Percentiles rank a stretch among this genome's conserved stretches.
Evolutionary conservation across 805 yeast genomes (phyloP).

Genomic region (Komagataella mondaviorum): DNA sequence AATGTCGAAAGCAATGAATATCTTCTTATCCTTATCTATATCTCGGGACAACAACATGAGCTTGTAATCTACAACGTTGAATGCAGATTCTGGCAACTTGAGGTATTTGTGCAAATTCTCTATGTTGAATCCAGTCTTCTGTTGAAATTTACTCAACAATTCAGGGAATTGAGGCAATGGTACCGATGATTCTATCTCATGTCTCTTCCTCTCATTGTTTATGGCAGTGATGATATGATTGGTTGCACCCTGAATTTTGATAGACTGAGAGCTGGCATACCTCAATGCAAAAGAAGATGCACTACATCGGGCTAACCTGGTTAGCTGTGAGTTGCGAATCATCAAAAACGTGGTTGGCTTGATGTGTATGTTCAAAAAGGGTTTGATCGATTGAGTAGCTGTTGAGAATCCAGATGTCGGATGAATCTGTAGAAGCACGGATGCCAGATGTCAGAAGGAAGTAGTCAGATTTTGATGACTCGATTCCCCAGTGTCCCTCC

Average conservation of each 20-base stretch:
- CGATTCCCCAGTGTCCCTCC: background rate
- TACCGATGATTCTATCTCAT: background rate
- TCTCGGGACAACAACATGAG: constrained; percentile 3
- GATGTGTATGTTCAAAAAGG: background rate
- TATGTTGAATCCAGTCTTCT: background rate
- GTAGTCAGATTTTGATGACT: background rate
- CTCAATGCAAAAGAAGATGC: background rate
- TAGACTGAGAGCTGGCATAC: background rate
- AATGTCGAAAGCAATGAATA: constrained; percentile 4
- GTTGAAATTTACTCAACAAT: background rate
- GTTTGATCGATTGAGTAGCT: background rate
- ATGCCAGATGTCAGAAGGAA: background rate
- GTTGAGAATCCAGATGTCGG: background rate
- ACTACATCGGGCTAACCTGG: background rate
- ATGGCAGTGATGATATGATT: background rate
- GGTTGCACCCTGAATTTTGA: background rate
- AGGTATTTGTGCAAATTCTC: background rate
- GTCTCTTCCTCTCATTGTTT: background rate
- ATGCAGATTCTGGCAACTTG: background rate
- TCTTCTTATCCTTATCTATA: constrained; percentile 1
- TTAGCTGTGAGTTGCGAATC: background rate
- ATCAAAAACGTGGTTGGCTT: background rate
- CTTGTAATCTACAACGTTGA: constrained; percentile 4
- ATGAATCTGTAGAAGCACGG: background rate
- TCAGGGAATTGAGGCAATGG: background rate